These are phyloP conservation scores for Kwoniella pini DNA, from an alignment of 768 basidiomycete genomes.

Conservation along the genomic window DNA sequence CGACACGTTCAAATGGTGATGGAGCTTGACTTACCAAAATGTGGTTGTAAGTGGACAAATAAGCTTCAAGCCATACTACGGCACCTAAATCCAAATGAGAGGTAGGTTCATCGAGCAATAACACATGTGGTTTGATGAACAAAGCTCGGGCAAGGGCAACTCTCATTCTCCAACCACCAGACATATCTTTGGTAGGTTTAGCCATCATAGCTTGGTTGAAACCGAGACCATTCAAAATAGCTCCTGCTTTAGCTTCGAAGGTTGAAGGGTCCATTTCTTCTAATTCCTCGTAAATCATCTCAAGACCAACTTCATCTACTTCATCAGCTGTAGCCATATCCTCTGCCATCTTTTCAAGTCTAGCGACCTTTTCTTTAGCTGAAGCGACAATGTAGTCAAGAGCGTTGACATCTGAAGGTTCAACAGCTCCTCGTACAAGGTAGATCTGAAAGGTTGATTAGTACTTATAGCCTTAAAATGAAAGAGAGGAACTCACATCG, in stretches of 20 bases:
- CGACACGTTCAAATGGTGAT: slow-evolving; percentile 55
- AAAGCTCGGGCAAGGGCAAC: slow-evolving; percentile 93
- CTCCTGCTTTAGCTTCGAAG: slow-evolving; percentile 93
- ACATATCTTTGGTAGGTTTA: slow-evolving; percentile 97
- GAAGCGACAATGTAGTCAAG: slow-evolving; percentile 93
- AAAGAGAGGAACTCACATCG: slow-evolving; percentile 59
- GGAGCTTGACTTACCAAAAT: slow-evolving; percentile 65
- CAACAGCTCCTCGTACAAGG: slow-evolving; percentile 92
- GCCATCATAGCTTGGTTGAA: slow-evolving; percentile 90
- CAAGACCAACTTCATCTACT: slow-evolving; percentile 83
- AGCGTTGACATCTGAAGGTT: slow-evolving; percentile 93
- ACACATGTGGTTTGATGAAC: slow-evolving; percentile 92
- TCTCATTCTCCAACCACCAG: slow-evolving; percentile 99
- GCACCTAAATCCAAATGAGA: slow-evolving; percentile 90
- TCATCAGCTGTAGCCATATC: slow-evolving; percentile 85
- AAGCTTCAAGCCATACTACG: slow-evolving; percentile 98
- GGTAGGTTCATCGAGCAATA: slow-evolving; percentile 80
- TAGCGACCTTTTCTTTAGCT: slow-evolving; percentile 87
- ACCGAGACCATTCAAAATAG: slow-evolving; percentile 95
- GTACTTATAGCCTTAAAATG: not conserved
- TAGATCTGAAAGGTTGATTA: slow-evolving; percentile 63
- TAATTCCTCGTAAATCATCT: slow-evolving; percentile 88
- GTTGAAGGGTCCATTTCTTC: slow-evolving; percentile 95
- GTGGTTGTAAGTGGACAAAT: slow-evolving; percentile 96
- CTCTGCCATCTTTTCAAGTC: slow-evolving; percentile 89